Evolutionary conservation across 2,329 filamentous ascomycete genomes (phyloP).

Genomic region (Tolypocladium capitatum): DNA sequence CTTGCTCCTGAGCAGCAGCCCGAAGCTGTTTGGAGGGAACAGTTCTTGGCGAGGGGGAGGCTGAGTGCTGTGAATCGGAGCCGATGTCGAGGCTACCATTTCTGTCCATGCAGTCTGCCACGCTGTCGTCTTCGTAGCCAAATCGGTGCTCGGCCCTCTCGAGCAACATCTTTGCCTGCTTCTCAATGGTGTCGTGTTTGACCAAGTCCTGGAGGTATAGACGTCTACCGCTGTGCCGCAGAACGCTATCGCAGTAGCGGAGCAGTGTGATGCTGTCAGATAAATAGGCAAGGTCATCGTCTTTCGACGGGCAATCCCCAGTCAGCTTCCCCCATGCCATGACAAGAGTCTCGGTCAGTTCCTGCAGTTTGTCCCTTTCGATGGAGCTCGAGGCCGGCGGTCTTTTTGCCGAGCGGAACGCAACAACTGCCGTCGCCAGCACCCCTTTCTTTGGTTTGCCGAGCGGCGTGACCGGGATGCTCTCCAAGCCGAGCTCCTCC

Average conservation of each 20-base stretch:
- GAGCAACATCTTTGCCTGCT: conserved; percentile 15
- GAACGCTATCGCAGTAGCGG: conserved; percentile 21
- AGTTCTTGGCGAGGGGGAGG: too few relatives aligned
- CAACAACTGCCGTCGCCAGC: conserved; percentile 13
- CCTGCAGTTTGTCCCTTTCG: neutral
- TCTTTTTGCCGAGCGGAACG: conserved; percentile 1
- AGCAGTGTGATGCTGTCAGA: conserved; percentile 24
- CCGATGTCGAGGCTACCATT: neutral
- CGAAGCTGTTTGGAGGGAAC: neutral
- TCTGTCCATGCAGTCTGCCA: too few relatives aligned
- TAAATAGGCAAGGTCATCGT: conserved; percentile 14
- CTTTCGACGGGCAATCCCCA: conserved; percentile 12
- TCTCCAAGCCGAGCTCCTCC: conserved; percentile 23
- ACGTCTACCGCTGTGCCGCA: conserved; percentile 12
- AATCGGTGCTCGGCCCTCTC: neutral
- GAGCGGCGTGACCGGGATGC: conserved; percentile 26
- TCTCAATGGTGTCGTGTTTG: conserved; percentile 16
- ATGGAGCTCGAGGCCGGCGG: neutral
- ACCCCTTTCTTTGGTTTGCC: conserved; percentile 31
- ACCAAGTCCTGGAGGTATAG: conserved; percentile 23
- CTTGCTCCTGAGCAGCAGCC: conserved; percentile 2
- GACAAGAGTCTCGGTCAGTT: conserved; percentile 9
- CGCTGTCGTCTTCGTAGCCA: too few relatives aligned
- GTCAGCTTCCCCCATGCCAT: conserved; percentile 17
- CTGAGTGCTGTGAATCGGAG: neutral